Evolutionary conservation across 2,329 filamentous ascomycete genomes (phyloP), one percentile per base, ranked within the genome.

Genomic region (Phaeosphaeriaceae sp.): DNA sequence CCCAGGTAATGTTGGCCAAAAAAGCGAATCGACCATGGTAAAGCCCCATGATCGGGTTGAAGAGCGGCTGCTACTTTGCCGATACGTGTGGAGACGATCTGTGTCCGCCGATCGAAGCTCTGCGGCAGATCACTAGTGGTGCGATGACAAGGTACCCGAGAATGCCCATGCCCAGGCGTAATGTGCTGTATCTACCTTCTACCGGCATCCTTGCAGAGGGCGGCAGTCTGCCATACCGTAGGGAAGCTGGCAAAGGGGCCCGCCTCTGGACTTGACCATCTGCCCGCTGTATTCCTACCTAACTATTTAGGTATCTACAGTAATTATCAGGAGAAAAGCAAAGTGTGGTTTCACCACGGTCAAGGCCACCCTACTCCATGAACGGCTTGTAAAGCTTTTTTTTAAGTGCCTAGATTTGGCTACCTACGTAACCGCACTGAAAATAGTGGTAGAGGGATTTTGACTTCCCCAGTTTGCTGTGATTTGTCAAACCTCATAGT

Each of bases 211-310:
- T n/a, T n/a, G 40, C 35, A 38, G 37, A 34, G 28, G 26, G 38
- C 37, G 42, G 42, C 38, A 42, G 40, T 45, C 48, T 39, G 48
- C 50, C 50, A 35, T n/a, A n/a, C n/a, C n/a, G n/a, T n/a, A n/a
- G n/a, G n/a, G n/a, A 33, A 37, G 26, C 21, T 26, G 28, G 18
- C 41, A 29, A 15, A 11, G 11, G 29, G 32, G 8, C 30, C 21
- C n/a, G 20, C 34, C 21, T 13, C 12, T 33, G 37, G 23, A 30
- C 6, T 23, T 13, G 32, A 18, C 35, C 33, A 33, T 21, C 21
- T 32, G 6, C 21, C 42, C 18, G 12, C 3, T 17, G 23, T 32
- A 13, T n/a, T 30, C 26, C n/a, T n/a, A n/a, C n/a, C n/a, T n/a
- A n/a, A n/a, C n/a, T n/a, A n/a, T n/a, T n/a, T n/a, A n/a, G n/a